Conservation (phyloP, 768 basidiomycete genomes). For the Lepiota venenata region DNA sequence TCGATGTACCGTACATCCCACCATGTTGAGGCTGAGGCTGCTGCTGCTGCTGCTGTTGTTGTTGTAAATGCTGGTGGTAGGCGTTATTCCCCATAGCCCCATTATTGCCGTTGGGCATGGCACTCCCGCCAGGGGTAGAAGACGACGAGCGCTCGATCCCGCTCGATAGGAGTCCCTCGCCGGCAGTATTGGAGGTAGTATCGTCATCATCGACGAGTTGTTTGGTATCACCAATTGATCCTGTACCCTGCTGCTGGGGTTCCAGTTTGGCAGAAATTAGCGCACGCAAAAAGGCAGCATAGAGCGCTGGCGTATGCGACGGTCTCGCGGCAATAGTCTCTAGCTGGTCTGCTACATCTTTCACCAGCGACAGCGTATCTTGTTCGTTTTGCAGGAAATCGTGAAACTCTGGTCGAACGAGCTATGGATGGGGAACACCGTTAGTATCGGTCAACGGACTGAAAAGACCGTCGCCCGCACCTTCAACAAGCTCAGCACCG, state of each 20-base stretch:
- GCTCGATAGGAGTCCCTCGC: not conserved
- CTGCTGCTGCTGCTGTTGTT: not conserved
- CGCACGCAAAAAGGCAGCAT: conserved; percentile 78
- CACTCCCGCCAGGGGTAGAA: not conserved
- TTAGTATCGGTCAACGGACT: no score
- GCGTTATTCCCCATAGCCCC: not conserved
- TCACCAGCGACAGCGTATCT: conserved; percentile 64
- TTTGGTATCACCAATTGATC: conserved; percentile 18
- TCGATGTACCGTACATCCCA: not conserved
- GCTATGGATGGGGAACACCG: conserved; percentile 36
- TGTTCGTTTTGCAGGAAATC: conserved; percentile 72
- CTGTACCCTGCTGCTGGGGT: conserved; percentile 9
- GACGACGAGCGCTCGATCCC: not conserved
- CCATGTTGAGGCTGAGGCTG: no score
- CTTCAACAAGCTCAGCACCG: conserved; percentile 90
- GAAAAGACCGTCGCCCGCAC: no score
- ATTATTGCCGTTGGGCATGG: not conserved
- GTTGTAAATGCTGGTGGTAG: not conserved
- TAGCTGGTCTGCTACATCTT: conserved; percentile 78
- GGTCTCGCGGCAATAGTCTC: conserved; percentile 75
- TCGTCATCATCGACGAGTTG: not conserved
- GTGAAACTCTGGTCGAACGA: conserved; percentile 82
- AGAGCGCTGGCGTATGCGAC: conserved; percentile 87
- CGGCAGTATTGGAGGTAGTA: not conserved
- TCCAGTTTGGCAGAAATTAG: conserved; percentile 58